Evolutionary conservation across 2,329 filamentous ascomycete genomes (phyloP), one percentile per base, ranked within the genome.

Genomic region (Fusarium anthophilum): DNA sequence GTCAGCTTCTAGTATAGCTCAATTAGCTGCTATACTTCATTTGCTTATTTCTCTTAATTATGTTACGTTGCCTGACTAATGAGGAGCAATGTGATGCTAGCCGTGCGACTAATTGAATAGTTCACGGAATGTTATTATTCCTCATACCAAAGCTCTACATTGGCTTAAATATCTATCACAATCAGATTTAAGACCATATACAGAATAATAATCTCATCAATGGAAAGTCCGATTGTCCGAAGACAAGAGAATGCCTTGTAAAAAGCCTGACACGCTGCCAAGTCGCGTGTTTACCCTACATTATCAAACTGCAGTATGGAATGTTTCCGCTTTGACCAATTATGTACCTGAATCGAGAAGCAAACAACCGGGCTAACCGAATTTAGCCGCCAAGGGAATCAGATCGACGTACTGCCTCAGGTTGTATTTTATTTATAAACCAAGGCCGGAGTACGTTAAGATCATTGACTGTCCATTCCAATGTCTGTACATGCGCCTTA

Each of bases 91-190:
- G 5, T 32, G 13, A 14, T 32, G 5, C 30, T 14, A 6, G 13
- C 14, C 2, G 5, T 32, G 32, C 32, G 2, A 32, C 2, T 32
- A 3, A 32, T 14, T 32, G 1, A 32, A 13, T 14, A 32, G 13
- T 32, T 14, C 0, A 50, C 14, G 3, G 5, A 17, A 30, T 6
- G 3, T 17, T 3, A 30, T 17, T 1, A 30, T n/a, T 12, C 5
- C 8, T 30, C 6, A 5, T 12, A 18, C 5, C 8, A 6, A 30
- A 18, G 6, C 20, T 8, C 20, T 30, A 1, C 3, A 5, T 18
- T 12, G 8, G 4, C 8, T 8, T 7, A 4, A 20, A 14, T 20
- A 11, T 18, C 5, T 0, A 3, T 10, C 4, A 18, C 13, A 0
- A 18, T 9, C 5, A 18, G 10, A 15, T n/a, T 0, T 2, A 32